Evolutionary conservation across 495 filamentous ascomycete species (phyloP).

Genomic region (Lepidopterella palustris): DNA sequence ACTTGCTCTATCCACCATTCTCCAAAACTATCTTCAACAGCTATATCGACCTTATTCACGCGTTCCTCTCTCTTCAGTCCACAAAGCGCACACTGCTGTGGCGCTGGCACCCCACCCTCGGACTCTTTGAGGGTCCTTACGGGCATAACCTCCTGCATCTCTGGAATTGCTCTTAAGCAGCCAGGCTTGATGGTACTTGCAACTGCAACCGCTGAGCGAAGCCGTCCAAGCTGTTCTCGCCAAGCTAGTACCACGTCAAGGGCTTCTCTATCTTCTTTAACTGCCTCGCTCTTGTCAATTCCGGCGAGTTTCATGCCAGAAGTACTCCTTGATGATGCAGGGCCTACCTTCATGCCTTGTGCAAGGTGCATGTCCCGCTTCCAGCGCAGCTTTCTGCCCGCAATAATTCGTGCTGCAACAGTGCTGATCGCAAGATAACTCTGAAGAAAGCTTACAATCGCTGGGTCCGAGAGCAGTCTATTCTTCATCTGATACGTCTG

Average conservation of each 20-base stretch:
- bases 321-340: slow-evolving; percentile 48
- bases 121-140: slow-evolving; percentile 50
- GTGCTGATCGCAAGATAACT: slow-evolving; percentile 43
- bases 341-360: slow-evolving; percentile 81
- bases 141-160: slow-evolving; percentile 56
- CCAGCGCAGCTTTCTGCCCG: slow-evolving; percentile 81
- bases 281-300: slow-evolving; percentile 69
- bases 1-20: slow-evolving; percentile 93
- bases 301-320: slow-evolving; percentile 86
- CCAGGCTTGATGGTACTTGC: slow-evolving; percentile 42
- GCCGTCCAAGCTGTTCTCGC: slow-evolving; percentile 58
- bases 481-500: slow-evolving; percentile 39
- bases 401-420: slow-evolving; percentile 72
- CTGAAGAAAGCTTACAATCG: slow-evolving; percentile 48
- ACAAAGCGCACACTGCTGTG: slow-evolving; percentile 79
- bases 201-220: slow-evolving; percentile 49
- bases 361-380: slow-evolving; percentile 78
- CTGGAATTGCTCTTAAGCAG: slow-evolving; percentile 49
- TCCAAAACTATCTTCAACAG: slow-evolving; percentile 81
- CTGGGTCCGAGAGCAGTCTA: slow-evolving; percentile 49
- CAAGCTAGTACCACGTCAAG: slow-evolving; percentile 69
- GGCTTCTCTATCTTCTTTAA: slow-evolving; percentile 81
- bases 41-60: slow-evolving; percentile 62
- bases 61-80: slow-evolving; percentile 82
- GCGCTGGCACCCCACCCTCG: slow-evolving; percentile 60